Base-by-base conservation (phyloP, 345 rosid species). In the Melaleuca alternifolia region DNA sequence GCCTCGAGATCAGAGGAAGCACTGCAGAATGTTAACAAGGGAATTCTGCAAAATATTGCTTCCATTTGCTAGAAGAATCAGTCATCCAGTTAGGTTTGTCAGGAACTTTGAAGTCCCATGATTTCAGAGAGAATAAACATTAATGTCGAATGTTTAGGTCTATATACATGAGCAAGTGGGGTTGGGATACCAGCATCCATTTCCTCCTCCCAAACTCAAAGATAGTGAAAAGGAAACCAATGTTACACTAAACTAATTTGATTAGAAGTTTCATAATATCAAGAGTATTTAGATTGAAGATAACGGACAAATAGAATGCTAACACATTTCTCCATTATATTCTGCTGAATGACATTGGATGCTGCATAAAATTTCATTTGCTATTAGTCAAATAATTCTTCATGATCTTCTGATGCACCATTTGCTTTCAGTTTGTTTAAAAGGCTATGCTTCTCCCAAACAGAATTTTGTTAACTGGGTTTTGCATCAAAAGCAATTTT, bases 1-100 rank as follows among this genome's bases (percentile, higher is more conserved):
- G 91, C 85, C 87, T 86, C 86, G 0, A 82, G 87, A 86, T 89
- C 93, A 83, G 93, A 89, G 93, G 98, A 92, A 88, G 84, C 86
- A 62, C 83, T 82, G 75, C 92, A 61, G 87, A 90, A 86, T 50
- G 88, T 54, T 87, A 90, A 85, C 87, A 85, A 89, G 26, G 93
- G 90, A 89, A 87, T 85, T 20, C 86, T 57, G 57, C 91, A 91
- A 82, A 94, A 88, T 84, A 83, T 86, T 79, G 90, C 51, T 37
- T 24, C 90, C 46, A 90, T 86, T 89, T 85, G 87, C 86, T 87
- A 86, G 21, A 87, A 59, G 86, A 86, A 92, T 86, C 92, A 89
- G 85, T 84, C 87, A 50, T 79, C 92, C 84, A 89, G 82, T 85
- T 82, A 88, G 86, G 82, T 82, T 24, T 7, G 13, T 9, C 48